These are phyloP conservation scores for Aspergillus calidoustus DNA, from an alignment of 2,329 filamentous ascomycete species.

Conservation along the genomic window DNA sequence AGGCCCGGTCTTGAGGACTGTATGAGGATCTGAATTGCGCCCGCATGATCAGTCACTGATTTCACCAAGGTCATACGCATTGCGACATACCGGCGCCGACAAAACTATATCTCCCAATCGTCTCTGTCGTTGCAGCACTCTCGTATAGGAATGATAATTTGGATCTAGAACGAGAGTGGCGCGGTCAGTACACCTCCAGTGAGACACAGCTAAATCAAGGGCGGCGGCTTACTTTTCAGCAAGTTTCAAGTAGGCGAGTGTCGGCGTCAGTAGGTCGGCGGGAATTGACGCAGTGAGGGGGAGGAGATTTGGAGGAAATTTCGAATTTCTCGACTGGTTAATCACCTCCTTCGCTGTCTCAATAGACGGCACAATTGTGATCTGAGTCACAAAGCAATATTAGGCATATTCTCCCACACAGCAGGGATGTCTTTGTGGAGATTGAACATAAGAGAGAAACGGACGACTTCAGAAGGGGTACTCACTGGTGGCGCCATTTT, in stretches of 20 bases:
- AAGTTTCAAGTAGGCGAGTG: conserved; percentile 92
- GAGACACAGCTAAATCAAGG: conserved; percentile 11
- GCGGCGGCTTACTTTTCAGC: conserved; percentile 66
- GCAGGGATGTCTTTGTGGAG: not conserved
- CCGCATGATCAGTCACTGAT: not conserved
- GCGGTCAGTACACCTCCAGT: conserved; percentile 19
- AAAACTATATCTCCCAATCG: conserved; percentile 93
- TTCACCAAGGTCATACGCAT: not conserved
- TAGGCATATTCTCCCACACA: not conserved
- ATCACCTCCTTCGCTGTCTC: conserved; percentile 64
- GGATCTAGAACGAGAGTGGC: conserved; percentile 48
- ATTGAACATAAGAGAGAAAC: not conserved
- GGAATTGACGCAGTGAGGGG: conserved; percentile 83
- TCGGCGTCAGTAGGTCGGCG: conserved; percentile 91
- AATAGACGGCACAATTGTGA: conserved; percentile 63
- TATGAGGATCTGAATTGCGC: conserved; percentile 59
- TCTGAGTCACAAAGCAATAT: conserved; percentile 39
- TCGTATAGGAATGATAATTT: conserved; percentile 94
- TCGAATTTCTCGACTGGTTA: conserved; percentile 53
- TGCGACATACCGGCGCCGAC: conserved; percentile 70
- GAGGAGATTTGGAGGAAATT: conserved; percentile 74
- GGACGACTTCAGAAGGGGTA: conserved; percentile 1
- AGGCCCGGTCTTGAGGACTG: conserved; percentile 84
- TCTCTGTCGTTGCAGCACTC: conserved; percentile 88
- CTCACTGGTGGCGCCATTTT: conserved; percentile 37